Base-by-base conservation (phyloP, 441 rosid genomes). In the Gossypium aridum region DNA sequence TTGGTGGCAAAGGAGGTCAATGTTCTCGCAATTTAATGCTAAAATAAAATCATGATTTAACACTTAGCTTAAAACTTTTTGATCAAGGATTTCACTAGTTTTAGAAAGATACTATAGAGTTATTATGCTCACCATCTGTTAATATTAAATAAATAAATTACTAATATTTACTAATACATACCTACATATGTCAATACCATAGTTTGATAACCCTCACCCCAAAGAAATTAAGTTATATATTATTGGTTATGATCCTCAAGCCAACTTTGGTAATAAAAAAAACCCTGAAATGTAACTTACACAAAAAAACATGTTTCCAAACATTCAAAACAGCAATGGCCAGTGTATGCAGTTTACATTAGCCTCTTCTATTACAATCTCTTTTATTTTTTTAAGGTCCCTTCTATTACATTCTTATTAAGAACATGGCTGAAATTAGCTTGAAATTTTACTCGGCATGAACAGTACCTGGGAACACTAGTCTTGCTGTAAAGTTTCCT, bases 401-500 rank as follows among this genome's bases (percentile, higher is more conserved):
- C 10, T 43, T 6, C 7, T 0, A 13, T 43, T 13, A 13, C 71
- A 13, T 13, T 66, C 13, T 43, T 66, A 6, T 2, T 13, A 2
- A 8, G 54, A 65, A 23, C 17, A 65, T 19, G 28, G 26, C 14
- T 19, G 43, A 39, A 64, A 16, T 63, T 16, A 26, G n/a, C 25
- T 63, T 31, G 68, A 63, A 19, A 65, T 20, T 43, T 43, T 19
- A 28, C 19, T 28, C 34, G 5, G 34, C 70, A 65, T 0, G 2
- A 20, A 45, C 43, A 64, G 70, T 19, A 10, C 4, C 16, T 2
- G 5, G 16, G 70, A 66, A 14, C 47, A 57, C 76, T 75, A 73
- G 28, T 82, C 76, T 66, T 67, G 74, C 83, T 77, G 76, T 72
- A 77, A 49, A 63, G 68, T 62, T 47, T 61, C 74, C 85, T 78